Evolutionary conservation across 73 alveolate species (phyloP).

Genomic region (Paramecium primaurelia): DNA sequence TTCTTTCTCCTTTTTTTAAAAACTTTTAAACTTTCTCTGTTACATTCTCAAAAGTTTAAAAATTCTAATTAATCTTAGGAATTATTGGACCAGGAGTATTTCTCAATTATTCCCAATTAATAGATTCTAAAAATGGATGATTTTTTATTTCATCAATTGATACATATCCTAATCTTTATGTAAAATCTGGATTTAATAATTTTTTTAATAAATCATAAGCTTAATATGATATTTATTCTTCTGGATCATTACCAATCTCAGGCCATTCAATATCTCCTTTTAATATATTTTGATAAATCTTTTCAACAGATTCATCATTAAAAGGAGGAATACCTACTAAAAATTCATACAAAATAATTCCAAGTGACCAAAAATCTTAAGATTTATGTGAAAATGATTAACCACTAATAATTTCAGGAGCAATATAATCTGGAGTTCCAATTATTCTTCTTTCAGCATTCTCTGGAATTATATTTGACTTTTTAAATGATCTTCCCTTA

Average conservation of each 20-base stretch:
- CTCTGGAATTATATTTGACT: neutral
- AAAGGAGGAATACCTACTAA: constrained; percentile 56
- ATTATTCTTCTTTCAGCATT: constrained; percentile 66
- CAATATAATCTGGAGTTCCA: constrained; percentile 88
- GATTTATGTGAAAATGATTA: constrained; percentile 38
- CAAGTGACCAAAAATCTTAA: constrained; percentile 56
- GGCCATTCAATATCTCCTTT: constrained; percentile 59
- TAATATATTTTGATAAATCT: constrained; percentile 36
- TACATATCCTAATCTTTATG: constrained; percentile 82
- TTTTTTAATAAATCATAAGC: constrained; percentile 83
- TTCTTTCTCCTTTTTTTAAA: neutral
- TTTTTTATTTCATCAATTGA: constrained; percentile 84
- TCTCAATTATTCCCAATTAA: constrained; percentile 71
- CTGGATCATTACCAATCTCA: constrained; percentile 65
- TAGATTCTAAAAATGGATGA: constrained; percentile 83
- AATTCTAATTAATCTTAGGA: neutral
- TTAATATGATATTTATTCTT: constrained; percentile 72
- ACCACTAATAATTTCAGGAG: constrained; percentile 74
- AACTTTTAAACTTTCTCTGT: neutral
- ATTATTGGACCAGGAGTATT: constrained; percentile 49
- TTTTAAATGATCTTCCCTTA: neutral
- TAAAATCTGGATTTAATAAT: constrained; percentile 73
- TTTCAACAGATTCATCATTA: constrained; percentile 57
- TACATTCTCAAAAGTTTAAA: constrained; percentile 1
- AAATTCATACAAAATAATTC: constrained; percentile 49